Percentiles rank a stretch among this genome's conserved stretches.
These are phyloP conservation scores for Vitis labrusca DNA, from an alignment of 164 flowering plant species.

Conservation along the genomic window DNA sequence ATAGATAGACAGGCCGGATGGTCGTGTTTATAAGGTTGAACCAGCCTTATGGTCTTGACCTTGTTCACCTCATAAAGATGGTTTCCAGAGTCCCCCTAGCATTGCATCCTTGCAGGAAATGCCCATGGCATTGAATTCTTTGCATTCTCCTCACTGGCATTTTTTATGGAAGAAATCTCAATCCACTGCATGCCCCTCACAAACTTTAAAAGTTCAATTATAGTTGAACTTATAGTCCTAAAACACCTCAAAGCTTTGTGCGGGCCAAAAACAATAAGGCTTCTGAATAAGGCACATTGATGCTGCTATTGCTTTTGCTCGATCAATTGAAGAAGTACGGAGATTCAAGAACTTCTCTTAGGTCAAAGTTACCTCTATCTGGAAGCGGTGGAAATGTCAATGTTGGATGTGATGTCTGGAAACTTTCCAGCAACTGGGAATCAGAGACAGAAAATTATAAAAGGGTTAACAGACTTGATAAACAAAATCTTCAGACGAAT, in stretches of 20 bases:
- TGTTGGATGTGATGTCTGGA: slow-evolving; percentile 66
- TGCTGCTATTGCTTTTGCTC: neutral
- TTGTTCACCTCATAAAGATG: too few relatives aligned
- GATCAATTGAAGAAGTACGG: slow-evolving; percentile 85
- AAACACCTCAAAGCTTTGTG: neutral
- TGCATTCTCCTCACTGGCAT: too few relatives aligned
- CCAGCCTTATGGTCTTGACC: too few relatives aligned
- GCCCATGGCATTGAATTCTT: too few relatives aligned
- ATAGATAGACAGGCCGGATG: too few relatives aligned
- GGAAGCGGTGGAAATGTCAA: slow-evolving; percentile 77
- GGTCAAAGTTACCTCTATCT: slow-evolving; percentile 76
- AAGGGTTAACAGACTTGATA: neutral
- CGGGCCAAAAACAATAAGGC: neutral
- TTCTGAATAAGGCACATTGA: neutral
- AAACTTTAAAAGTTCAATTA: too few relatives aligned
- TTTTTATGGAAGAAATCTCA: too few relatives aligned
- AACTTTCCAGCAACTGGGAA: slow-evolving; percentile 76
- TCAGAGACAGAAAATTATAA: neutral
- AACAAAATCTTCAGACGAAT: neutral
- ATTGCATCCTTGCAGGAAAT: too few relatives aligned
- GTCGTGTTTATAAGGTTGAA: too few relatives aligned
- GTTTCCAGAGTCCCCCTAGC: too few relatives aligned
- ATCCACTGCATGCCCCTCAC: too few relatives aligned
- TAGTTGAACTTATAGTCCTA: neutral
- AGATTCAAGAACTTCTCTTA: slow-evolving; percentile 67